These are phyloP conservation scores for Alternaria triticina DNA, from an alignment of 2,329 filamentous ascomycete species.

Conservation along the genomic window DNA sequence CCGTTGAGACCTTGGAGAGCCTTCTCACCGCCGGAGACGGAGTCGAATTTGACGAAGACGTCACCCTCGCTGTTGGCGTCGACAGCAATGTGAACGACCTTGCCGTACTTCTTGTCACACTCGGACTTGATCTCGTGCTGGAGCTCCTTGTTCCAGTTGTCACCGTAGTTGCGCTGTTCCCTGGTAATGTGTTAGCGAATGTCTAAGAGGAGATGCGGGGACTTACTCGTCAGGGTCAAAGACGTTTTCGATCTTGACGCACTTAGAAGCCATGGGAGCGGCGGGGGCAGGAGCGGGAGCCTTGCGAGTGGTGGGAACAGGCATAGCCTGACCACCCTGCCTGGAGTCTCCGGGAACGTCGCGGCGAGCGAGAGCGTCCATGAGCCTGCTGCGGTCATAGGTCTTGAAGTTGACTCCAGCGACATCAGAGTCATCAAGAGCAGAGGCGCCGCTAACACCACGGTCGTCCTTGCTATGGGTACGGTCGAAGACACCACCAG, in stretches of 20 bases:
- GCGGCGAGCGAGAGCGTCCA: constrained; percentile 91
- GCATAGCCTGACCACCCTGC: constrained; percentile 48
- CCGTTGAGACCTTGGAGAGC: constrained; percentile 98
- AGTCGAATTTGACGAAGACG: constrained; percentile 98
- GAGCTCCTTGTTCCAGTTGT: constrained; percentile 83
- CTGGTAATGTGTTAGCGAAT: constrained; percentile 28
- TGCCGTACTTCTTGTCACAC: constrained; percentile 94
- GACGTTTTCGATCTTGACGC: constrained; percentile 93
- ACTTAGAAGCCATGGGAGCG: constrained; percentile 85
- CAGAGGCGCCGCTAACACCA: constrained; percentile 84
- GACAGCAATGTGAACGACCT: constrained; percentile 95
- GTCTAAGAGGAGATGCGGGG: not conserved
- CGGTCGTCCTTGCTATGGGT: constrained; percentile 90
- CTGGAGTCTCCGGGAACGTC: constrained; percentile 73
- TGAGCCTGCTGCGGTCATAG: constrained; percentile 96
- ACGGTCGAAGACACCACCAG: constrained; percentile 80
- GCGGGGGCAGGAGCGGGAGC: constrained; percentile 81
- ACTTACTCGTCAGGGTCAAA: constrained; percentile 90
- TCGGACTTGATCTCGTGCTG: constrained; percentile 92
- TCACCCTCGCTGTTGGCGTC: constrained; percentile 94
- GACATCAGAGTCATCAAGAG: constrained; percentile 96
- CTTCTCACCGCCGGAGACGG: constrained; percentile 92
- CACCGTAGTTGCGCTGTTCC: constrained; percentile 33
- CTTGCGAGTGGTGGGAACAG: constrained; percentile 57
- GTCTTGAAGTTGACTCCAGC: constrained; percentile 99